Evolutionary conservation across 768 basidiomycete genomes (phyloP).

Genomic region (Russula sp.): DNA sequence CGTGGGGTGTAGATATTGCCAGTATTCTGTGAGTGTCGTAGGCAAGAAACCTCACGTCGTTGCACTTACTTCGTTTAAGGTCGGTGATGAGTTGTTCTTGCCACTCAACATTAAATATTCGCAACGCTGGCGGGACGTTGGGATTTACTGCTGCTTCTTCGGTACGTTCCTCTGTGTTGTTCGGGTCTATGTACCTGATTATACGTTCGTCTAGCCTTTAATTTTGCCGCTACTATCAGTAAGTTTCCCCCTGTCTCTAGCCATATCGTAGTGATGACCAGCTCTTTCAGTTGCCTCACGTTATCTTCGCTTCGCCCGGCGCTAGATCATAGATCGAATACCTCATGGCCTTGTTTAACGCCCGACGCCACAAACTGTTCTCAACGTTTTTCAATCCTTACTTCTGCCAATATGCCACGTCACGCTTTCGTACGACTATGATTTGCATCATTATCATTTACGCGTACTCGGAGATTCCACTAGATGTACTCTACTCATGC

Average conservation of each 20-base stretch:
- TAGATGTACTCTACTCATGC: background rate
- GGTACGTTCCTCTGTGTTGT: slow-evolving; percentile 32
- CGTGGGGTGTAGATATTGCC: slow-evolving; percentile 64
- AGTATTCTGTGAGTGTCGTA: slow-evolving; percentile 38
- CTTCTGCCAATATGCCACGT: background rate
- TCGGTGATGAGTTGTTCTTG: slow-evolving; percentile 64
- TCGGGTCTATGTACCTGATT: background rate
- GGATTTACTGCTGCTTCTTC: slow-evolving; percentile 58
- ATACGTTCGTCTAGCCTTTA: slow-evolving; percentile 46
- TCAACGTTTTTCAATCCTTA: background rate
- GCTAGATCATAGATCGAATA: slow-evolving; percentile 12
- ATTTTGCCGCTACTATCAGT: slow-evolving; percentile 55
- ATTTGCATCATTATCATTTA: background rate
- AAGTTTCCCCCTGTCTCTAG: slow-evolving; percentile 23
- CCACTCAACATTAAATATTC: slow-evolving; percentile 62
- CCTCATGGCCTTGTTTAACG: background rate
- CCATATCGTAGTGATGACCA: background rate
- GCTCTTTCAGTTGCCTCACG: slow-evolving; percentile 53
- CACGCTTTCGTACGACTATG: background rate
- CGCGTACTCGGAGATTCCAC: background rate
- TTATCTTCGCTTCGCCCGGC: slow-evolving; percentile 37
- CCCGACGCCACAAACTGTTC: background rate
- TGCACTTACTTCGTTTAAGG: slow-evolving; percentile 25
- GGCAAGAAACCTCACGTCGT: background rate
- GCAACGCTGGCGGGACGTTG: slow-evolving; percentile 62